These are phyloP conservation scores for Botryotinia narcissicola DNA, from an alignment of 2,329 filamentous ascomycete genomes.

Conservation along the genomic window DNA sequence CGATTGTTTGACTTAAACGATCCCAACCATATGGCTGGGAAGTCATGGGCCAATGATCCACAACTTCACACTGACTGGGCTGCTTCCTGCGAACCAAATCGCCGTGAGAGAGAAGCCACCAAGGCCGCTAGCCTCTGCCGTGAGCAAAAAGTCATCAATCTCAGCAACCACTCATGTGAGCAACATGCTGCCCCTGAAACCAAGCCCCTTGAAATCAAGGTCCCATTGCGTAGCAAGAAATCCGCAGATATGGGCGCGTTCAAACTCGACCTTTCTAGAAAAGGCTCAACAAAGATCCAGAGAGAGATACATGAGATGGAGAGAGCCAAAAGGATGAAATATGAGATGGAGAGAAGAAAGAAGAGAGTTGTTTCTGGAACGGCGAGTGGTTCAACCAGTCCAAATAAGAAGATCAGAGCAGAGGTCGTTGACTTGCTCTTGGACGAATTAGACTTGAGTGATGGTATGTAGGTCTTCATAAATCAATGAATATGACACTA, in stretches of 20 bases:
- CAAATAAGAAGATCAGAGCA: background rate
- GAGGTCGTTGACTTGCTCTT: background rate
- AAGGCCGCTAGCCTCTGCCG: background rate
- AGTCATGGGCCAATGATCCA: background rate
- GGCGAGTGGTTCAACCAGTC: conserved; percentile 5
- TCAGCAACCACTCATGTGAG: background rate
- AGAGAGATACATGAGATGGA: background rate
- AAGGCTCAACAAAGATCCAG: background rate
- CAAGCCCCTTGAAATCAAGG: background rate
- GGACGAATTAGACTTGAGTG: background rate
- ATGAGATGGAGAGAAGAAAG: background rate
- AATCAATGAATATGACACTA: background rate
- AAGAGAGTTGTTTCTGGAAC: conserved; percentile 8
- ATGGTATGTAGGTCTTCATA: background rate
- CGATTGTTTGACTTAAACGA: conserved; percentile 19
- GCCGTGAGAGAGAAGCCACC: background rate
- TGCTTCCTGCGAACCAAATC: background rate
- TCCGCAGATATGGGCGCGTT: background rate
- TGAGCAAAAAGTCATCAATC: background rate
- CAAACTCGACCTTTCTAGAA: background rate
- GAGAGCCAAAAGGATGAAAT: background rate
- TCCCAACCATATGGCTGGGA: background rate
- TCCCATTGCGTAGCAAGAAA: background rate
- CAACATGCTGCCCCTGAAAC: background rate
- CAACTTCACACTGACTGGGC: background rate